phyloP scores from a whole-genome alignment of 345 rosid species.

The Eucalyptus paniculata region DNA sequence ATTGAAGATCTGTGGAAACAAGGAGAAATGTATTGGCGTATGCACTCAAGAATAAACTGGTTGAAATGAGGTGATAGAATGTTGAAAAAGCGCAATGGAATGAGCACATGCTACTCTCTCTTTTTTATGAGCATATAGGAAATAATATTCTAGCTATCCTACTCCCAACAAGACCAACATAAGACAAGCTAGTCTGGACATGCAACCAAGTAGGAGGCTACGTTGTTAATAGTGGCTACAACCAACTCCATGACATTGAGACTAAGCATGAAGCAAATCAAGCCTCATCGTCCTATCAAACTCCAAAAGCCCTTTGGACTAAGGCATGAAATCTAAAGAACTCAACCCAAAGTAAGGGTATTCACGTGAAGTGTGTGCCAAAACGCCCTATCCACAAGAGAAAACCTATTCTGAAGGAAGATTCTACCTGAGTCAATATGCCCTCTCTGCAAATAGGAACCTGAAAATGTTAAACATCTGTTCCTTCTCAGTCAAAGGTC shows the following conservation, averaged over 20 bases:
- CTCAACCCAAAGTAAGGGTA: not conserved
- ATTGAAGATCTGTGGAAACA: not conserved
- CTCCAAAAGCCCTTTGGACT: not conserved
- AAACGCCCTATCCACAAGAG: not conserved
- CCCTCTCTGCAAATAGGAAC: not conserved
- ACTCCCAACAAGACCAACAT: not conserved
- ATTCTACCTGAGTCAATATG: not conserved
- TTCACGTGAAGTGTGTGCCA: not conserved
- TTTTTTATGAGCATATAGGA: not conserved
- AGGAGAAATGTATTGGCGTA: not conserved
- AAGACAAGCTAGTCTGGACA: not conserved
- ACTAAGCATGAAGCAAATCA: not conserved
- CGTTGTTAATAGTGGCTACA: not conserved
- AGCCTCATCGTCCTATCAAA: not conserved
- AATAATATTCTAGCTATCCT: not conserved
- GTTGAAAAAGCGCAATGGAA: not conserved
- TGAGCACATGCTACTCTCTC: not conserved
- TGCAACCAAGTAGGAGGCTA: not conserved
- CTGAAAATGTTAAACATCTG: not conserved
- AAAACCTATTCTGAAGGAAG: not conserved
- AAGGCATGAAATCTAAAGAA: not conserved
- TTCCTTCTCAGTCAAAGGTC: not conserved
- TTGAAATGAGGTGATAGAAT: not conserved
- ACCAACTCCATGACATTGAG: not conserved
- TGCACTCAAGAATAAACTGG: not conserved